A percentile compares a stretch with the other conserved stretches of the same genome.
These are phyloP conservation scores for Spathaspora passalidarum DNA, from an alignment of 805 yeast genomes.

Conservation along the genomic window DNA sequence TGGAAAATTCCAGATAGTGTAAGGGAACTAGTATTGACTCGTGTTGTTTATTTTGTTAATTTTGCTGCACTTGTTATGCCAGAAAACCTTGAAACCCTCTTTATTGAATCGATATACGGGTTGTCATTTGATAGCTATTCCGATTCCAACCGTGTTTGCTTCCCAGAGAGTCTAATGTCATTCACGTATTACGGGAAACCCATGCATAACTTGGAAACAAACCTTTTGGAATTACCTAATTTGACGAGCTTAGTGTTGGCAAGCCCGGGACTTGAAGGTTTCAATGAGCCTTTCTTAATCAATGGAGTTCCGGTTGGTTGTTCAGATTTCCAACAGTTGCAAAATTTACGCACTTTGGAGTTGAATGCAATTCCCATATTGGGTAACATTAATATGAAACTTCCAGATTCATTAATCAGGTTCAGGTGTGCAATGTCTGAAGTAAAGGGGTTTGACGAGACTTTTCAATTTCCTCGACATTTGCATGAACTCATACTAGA, in stretches of 20 bases:
- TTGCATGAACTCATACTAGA: neutral
- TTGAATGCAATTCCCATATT: neutral
- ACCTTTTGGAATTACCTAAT: constrained; percentile 2
- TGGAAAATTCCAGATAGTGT: neutral
- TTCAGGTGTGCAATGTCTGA: neutral
- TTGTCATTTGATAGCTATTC: neutral
- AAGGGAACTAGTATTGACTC: neutral
- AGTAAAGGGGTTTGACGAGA: neutral
- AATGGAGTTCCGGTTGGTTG: neutral
- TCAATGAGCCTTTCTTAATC: neutral
- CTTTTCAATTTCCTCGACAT: neutral
- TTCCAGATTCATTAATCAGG: neutral
- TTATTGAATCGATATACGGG: constrained; percentile 1
- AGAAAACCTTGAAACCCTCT: neutral
- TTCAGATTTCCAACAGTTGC: neutral
- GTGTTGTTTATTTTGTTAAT: neutral
- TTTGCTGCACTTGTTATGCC: neutral
- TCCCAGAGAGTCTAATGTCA: neutral
- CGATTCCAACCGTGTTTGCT: neutral
- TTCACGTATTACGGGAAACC: neutral
- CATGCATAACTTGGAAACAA: neutral
- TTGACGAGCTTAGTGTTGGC: neutral
- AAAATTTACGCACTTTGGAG: neutral
- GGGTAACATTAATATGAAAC: neutral
- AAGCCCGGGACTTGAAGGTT: neutral